Evolutionary conservation across 306 rosid species (phyloP).

Genomic region (Malus fusca): DNA sequence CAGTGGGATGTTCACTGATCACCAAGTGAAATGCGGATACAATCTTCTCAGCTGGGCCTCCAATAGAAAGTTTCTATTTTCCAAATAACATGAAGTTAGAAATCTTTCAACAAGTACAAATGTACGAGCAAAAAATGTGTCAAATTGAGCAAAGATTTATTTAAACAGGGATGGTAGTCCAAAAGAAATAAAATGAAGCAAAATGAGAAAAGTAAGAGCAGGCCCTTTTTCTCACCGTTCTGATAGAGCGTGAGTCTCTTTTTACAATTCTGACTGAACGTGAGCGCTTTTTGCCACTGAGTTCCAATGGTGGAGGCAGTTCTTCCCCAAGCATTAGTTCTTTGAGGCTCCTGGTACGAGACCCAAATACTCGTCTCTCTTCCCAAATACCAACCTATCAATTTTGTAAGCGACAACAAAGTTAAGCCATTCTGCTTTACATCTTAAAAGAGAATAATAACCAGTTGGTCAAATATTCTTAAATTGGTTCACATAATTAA

Average conservation of each 20-base stretch:
- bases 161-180: conserved; percentile 3
- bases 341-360: conserved; percentile 59
- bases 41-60: conserved; percentile 80
- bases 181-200: conserved; percentile 3
- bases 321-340: conserved; percentile 77
- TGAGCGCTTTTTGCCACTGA: conserved; percentile 58
- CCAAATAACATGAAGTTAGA: conserved; percentile 10
- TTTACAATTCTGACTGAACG: conserved; percentile 70
- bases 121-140: background rate
- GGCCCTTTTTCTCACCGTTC: conserved; percentile 55
- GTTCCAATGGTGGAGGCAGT: conserved; percentile 63
- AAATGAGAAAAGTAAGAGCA: background rate
- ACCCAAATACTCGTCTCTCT: conserved; percentile 79
- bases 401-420: conserved; percentile 11
- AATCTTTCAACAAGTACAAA: conserved; percentile 5
- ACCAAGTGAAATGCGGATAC: conserved; percentile 82
- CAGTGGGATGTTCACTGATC: conserved; percentile 60
- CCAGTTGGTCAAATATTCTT: background rate
- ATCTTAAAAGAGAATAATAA: background rate
- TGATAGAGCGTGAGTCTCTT: conserved; percentile 79
- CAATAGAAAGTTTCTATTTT: conserved; percentile 71
- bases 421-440: conserved; percentile 2
- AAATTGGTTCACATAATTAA: background rate
- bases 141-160: background rate
- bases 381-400: conserved; percentile 84